Base-by-base conservation (phyloP, 805 yeast genomes). In the Wickerhamiella vanderwaltii region DNA sequence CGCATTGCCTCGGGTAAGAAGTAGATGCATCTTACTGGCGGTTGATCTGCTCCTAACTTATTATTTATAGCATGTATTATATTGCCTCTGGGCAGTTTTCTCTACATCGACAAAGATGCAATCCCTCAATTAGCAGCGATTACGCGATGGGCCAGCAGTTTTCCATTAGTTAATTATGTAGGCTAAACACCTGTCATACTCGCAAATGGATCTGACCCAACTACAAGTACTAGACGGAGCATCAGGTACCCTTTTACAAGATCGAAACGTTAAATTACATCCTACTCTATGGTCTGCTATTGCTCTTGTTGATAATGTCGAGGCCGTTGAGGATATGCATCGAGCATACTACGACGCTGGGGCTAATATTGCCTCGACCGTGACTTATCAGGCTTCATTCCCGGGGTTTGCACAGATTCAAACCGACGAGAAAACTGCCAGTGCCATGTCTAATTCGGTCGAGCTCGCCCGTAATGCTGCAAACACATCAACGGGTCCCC, bases 201-300 rank as follows among this genome's bases (percentile, higher is more conserved):
- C n/a, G n/a, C n/a, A 20, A 25, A 33, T 33, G 36, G 36, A 33
- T 22, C 36, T 22, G 9, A 20, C 18, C 12, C 23, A 30, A 13
- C 31, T 45, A 11, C 35, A 50, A 4, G 48, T 60, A n/a, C 52
- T 60, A 9, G 83, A 78, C 57, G 85, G 86, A 5, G 84, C 77
- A 0, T 65, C 75, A 32, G 85, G 84, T 0, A 75, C 81, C 0
- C 75, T 71, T 49, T 58, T 78, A 9, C 82, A 76, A 51, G 59
- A 62, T 32, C 55, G 68, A 30, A 70, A 73, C 9, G 61, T 68
- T 15, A 51, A 58, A 29, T 66, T 69, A 12, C 63, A 64, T 33
- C 66, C 70, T 30, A 64, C 65, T 7, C 61, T 79, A 7, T 79
- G 87, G 86, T 73, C 81, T 0, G 76, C 81, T 0, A 51, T 65